Base-by-base conservation (phyloP, 2,329 filamentous ascomycete genomes). In the Cladorrhinum sp. region DNA sequence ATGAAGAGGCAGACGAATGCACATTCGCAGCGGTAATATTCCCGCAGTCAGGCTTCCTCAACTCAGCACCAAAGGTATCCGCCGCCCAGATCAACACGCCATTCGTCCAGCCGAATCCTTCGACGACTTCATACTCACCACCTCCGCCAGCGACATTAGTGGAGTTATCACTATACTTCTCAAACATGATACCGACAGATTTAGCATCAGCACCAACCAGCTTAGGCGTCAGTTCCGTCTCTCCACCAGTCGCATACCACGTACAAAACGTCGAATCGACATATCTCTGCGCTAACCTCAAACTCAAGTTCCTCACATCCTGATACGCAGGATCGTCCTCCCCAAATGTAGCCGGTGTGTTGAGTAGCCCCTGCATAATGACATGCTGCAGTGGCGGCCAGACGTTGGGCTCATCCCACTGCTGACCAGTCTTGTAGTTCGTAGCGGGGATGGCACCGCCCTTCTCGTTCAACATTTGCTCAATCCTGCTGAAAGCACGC, bases 71-170 rank as follows among this genome's bases (percentile, higher is more conserved):
- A 73, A 89, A 90, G 7, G 78, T 79, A 67, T 89, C 87, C 8
- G 81, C 85, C 1, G 80, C 77, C 85, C 86, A 89, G 56, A 90
- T 83, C 27, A 89, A 71, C 56, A 89, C 85, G 27, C 87, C 87
- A 65, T 89, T 89, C 1, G 83, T 85, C 87, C 87, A 90, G 6
- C 86, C 87, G 66, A 90, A 90, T 1, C 87, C 86, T 73, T 88
- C 84, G 2, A 88, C 86, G 5, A 89, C 86, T 57, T 83, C 80
- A 70, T 89, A 89, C 76, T 89, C 87, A 64, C 87, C 87, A 5
- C 87, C 87, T 6, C 84, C 76, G 25, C 87, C 87, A 1, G 83
- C 84, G 0, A 79, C 81, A 63, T 87, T 86, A 50, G 80, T 85
- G 7, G 81, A 74, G 59, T 81, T 82, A 65, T 87, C 84, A 12